Percentiles rank a stretch among this genome's conserved stretches.
Conservation (phyloP, 768 basidiomycete genomes). For the Mycena galopus region DNA sequence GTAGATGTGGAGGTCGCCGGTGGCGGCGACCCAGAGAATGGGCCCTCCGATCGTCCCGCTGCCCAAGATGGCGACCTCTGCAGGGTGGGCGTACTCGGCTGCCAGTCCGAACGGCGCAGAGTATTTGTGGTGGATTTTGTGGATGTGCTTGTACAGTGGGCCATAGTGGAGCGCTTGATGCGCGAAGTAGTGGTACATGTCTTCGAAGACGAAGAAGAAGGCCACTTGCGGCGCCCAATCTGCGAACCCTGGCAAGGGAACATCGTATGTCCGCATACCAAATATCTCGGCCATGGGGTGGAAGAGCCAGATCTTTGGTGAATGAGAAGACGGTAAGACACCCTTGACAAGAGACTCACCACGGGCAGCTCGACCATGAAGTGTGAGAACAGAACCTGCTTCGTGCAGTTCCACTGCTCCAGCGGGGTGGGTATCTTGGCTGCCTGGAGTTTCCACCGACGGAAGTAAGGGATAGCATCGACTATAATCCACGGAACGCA, state of each 20-base stretch:
- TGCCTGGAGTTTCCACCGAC: slow-evolving; percentile 93
- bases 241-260: slow-evolving; percentile 86
- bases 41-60: slow-evolving; percentile 92
- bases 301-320: slow-evolving; percentile 85
- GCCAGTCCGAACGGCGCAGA: slow-evolving; percentile 97
- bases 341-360: slow-evolving; percentile 58
- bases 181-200: slow-evolving; percentile 94
- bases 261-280: slow-evolving; percentile 93
- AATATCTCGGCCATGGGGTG: slow-evolving; percentile 89
- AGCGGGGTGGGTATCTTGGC: slow-evolving; percentile 81
- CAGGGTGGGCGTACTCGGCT: slow-evolving; percentile 98
- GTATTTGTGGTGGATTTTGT: slow-evolving; percentile 98
- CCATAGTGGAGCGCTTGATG: slow-evolving; percentile 92
- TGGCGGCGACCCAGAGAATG: slow-evolving; percentile 85
- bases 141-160: slow-evolving; percentile 89
- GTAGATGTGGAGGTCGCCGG: slow-evolving; percentile 85
- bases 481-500: slow-evolving; percentile 96
- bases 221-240: slow-evolving; percentile 83
- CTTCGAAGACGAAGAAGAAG: slow-evolving; percentile 96
- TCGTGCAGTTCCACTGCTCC: slow-evolving; percentile 97
- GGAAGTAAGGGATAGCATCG: slow-evolving; percentile 94
- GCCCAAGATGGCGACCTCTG: slow-evolving; percentile 95
- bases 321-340: background rate
- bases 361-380: slow-evolving; percentile 95
- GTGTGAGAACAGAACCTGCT: slow-evolving; percentile 93